A percentile compares a stretch with the other conserved stretches of the same genome.
These are phyloP conservation scores for Glaciozyma antarctica DNA, from an alignment of 768 basidiomycete genomes.

Conservation along the genomic window DNA sequence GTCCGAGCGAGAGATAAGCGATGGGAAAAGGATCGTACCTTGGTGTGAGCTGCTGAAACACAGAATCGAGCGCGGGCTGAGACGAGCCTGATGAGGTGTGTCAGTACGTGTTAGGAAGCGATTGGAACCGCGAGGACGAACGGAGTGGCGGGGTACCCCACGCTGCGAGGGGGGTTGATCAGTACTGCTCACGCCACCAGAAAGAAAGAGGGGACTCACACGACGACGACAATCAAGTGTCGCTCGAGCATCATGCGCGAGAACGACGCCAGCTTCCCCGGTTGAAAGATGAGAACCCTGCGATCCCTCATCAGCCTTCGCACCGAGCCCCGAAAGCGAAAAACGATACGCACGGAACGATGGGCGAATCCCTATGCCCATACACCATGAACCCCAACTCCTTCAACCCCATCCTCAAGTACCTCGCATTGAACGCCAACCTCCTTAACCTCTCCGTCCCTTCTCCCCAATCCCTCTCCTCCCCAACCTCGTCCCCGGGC, in stretches of 20 bases:
- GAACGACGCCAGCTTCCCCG: slow-evolving; percentile 41
- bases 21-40: no score
- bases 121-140: slow-evolving; percentile 50
- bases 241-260: slow-evolving; percentile 66
- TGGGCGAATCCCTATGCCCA: slow-evolving; percentile 79
- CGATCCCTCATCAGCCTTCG: neutral
- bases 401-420: slow-evolving; percentile 71
- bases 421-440: slow-evolving; percentile 88
- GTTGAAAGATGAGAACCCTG: neutral
- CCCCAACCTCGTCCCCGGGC: slow-evolving; percentile 54
- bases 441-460: slow-evolving; percentile 71
- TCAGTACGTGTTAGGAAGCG: no score
- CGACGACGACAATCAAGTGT: no score
- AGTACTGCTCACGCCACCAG: no score
- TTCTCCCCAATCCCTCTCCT: slow-evolving; percentile 62
- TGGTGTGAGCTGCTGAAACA: no score
- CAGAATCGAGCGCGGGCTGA: no score
- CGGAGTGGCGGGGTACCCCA: no score
- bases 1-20: no score
- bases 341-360: slow-evolving; percentile 70
- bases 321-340: slow-evolving; percentile 44
- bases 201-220: no score
- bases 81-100: no score
- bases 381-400: slow-evolving; percentile 96
- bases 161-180: no score